Evolutionary conservation across 2,329 filamentous ascomycete species (phyloP).

Genomic region (Cladorrhinum sp.): DNA sequence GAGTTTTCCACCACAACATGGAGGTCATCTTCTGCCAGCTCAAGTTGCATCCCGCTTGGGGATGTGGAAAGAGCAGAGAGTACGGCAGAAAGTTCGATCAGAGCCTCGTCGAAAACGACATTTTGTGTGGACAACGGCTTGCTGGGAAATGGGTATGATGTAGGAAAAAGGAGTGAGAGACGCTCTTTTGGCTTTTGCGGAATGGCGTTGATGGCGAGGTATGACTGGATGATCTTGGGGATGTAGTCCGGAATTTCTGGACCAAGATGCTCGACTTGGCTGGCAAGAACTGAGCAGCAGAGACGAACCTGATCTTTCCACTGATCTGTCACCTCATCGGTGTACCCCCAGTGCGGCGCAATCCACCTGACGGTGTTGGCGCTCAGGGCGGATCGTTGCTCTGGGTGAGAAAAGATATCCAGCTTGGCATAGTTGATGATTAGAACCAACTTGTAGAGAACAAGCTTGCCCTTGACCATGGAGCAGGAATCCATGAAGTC

Average conservation of each 20-base stretch:
- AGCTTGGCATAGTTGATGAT: conserved; percentile 88
- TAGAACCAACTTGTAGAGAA: conserved; percentile 87
- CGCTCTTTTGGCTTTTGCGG: conserved; percentile 56
- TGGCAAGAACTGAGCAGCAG: conserved; percentile 88
- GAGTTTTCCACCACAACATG: conserved; percentile 72
- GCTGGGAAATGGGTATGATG: conserved; percentile 81
- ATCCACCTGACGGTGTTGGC: conserved; percentile 88
- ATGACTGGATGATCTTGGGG: conserved; percentile 87
- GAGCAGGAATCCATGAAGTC: conserved; percentile 92
- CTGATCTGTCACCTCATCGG: conserved; percentile 70
- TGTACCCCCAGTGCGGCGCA: conserved; percentile 85
- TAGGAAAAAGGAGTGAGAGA: conserved; percentile 86
- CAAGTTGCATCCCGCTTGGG: conserved; percentile 70
- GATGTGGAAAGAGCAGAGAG: conserved; percentile 78
- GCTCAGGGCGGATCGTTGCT: conserved; percentile 70
- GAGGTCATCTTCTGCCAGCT: conserved; percentile 71
- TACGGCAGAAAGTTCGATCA: conserved; percentile 85
- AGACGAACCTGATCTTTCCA: conserved; percentile 92
- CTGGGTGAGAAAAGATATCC: conserved; percentile 74
- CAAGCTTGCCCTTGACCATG: conserved; percentile 82
- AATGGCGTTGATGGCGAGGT: conserved; percentile 66
- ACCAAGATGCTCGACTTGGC: conserved; percentile 74
- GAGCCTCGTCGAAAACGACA: conserved; percentile 72
- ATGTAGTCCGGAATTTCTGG: conserved; percentile 85
- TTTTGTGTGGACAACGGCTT: conserved; percentile 59